Base-by-base conservation (phyloP, 441 rosid species). In the Pelargonium cotyledonis region DNA sequence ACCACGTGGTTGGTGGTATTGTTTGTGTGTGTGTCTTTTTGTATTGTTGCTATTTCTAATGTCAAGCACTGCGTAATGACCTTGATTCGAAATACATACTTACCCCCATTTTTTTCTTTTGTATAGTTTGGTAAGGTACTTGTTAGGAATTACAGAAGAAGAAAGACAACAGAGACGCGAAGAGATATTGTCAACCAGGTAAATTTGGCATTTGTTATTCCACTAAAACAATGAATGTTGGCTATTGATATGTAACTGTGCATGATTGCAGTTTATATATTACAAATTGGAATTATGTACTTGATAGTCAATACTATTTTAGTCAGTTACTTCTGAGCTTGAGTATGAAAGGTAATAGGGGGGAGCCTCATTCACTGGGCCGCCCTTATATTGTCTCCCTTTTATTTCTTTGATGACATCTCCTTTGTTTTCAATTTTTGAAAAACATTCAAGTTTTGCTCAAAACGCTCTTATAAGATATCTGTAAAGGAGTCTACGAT, bases 131-230 rank as follows among this genome's bases (percentile, higher is more conserved):
- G 31, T 89, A 61, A 85, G 94, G 70, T 71, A 89, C 81, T 74
- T 91, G 47, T 72, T 89, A 83, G 92, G 96, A 26, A 72, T 89
- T 67, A 88, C 97, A 0, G 96, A 91, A 70, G 94, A 89, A 73
- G 97, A 94, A 81, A 83, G 97, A 81, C 82, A 84, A 70, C 77
- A 1, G 86, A 88, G 94, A 76, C 92, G 95, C 0, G 96, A 81
- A 77, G 95, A 94, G 86, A 91, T 94, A 70, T 68, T 94, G 73
- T 76, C 96, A 67, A 91, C 98, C 68, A 89, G 96, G 99, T 93
- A 85, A 77, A 19, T n/a, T 53, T 51, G 41, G 18, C 73, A 46
- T 65, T 49, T 23, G n/a, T n/a, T 63, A 31, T 9, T 1, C 23
- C 55, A 66, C 35, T 6, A 26, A 6, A 57, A 23, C 15, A 35